Conservation (phyloP, 2,329 filamentous ascomycete genomes). For the Sclerotinia minor region DNA sequence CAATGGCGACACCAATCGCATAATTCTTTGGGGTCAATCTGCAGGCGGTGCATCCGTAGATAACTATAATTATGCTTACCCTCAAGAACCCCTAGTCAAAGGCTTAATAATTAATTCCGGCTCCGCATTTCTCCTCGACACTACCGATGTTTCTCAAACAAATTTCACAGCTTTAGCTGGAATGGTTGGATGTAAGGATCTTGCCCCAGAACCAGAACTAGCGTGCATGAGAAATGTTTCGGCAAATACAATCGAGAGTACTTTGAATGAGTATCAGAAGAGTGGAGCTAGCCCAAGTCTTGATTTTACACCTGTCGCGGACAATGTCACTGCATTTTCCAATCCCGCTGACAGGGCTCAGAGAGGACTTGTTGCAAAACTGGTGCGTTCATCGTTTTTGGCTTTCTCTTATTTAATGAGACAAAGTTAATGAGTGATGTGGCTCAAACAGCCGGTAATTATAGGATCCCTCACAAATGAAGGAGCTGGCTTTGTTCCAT, state of each 20-base stretch:
- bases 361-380: slow-evolving; percentile 17
- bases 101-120: slow-evolving; percentile 32
- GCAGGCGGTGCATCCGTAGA: slow-evolving; percentile 51
- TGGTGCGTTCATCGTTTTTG: slow-evolving; percentile 27
- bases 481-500: slow-evolving; percentile 33
- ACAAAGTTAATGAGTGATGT: not conserved
- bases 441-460: slow-evolving; percentile 34
- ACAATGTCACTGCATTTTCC: slow-evolving; percentile 7
- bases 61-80: slow-evolving; percentile 36
- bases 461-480: slow-evolving; percentile 38
- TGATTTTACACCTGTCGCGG: slow-evolving; percentile 25
- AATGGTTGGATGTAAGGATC: slow-evolving; percentile 35
- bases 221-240: slow-evolving; percentile 36
- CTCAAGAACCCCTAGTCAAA: slow-evolving; percentile 35
- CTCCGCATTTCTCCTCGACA: slow-evolving; percentile 25
- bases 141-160: slow-evolving; percentile 27
- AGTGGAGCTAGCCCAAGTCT: slow-evolving; percentile 26
- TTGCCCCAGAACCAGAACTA: slow-evolving; percentile 33
- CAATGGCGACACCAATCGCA: slow-evolving; percentile 64
- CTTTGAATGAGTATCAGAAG: slow-evolving; percentile 28
- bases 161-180: slow-evolving; percentile 37
- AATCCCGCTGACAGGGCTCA: not conserved
- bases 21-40: slow-evolving; percentile 66
- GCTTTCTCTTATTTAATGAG: not conserved
- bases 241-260: slow-evolving; percentile 26